phyloP scores from a whole-genome alignment of 2,329 filamentous ascomycete species.

The Colletotrichum sp. region DNA sequence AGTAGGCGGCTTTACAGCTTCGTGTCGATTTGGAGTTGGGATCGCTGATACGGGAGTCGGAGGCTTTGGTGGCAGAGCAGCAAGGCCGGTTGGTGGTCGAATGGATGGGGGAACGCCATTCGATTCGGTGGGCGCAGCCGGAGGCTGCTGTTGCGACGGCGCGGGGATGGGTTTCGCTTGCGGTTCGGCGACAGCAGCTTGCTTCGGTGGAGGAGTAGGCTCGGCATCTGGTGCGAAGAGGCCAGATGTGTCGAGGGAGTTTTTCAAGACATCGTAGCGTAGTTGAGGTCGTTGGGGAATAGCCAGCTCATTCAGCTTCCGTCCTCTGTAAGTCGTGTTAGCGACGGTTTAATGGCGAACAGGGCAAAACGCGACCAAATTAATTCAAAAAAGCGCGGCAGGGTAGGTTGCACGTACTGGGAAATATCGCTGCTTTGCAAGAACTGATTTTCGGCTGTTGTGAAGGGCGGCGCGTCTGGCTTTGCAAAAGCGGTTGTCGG shows the following conservation, averaged over 20 bases:
- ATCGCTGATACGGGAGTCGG: conserved; percentile 1
- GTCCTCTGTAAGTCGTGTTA: conserved; percentile 40
- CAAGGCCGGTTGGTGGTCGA: background rate
- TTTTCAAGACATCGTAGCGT: conserved; percentile 48
- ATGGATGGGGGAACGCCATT: background rate
- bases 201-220: background rate
- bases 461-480: conserved; percentile 59
- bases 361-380: conserved; percentile 25
- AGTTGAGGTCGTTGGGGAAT: conserved; percentile 55
- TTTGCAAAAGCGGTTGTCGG: conserved; percentile 63
- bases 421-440: conserved; percentile 62
- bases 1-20: background rate
- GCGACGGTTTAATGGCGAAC: background rate
- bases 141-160: background rate
- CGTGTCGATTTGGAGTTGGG: background rate
- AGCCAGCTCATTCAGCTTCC: conserved; percentile 55
- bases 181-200: background rate
- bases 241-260: conserved; percentile 36
- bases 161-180: background rate
- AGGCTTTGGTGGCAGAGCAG: background rate
- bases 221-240: conserved; percentile 5
- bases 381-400: conserved; percentile 1
- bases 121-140: background rate
- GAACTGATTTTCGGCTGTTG: conserved; percentile 59
- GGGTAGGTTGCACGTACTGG: conserved; percentile 53